These are phyloP conservation scores for Vitis cinerea DNA, from an alignment of 164 flowering plant genomes.

Conservation along the genomic window DNA sequence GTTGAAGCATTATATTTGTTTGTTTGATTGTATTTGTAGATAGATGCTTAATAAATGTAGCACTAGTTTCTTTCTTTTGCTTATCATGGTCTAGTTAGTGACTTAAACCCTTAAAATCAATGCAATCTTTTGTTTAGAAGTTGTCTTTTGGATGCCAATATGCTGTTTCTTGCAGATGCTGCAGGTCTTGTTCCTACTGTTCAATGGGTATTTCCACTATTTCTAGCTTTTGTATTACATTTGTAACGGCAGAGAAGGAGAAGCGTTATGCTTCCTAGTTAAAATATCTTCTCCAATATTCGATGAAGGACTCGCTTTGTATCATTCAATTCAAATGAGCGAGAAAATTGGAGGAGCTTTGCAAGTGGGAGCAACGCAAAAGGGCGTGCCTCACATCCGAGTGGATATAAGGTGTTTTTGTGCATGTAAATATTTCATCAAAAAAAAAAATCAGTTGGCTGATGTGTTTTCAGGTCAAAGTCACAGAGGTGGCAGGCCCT, in stretches of 20 bases:
- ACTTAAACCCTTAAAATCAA: no score
- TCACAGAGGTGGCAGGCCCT: constrained; percentile 72
- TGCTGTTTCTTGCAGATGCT: constrained; percentile 32
- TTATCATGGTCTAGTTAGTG: no score
- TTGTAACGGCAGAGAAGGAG: constrained; percentile 13
- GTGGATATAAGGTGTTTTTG: constrained; percentile 40
- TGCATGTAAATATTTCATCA: constrained; percentile 53
- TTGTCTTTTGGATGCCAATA: neutral
- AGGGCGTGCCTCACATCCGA: constrained; percentile 30
- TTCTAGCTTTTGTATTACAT: constrained; percentile 31
- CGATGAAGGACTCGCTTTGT: neutral
- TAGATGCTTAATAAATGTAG: neutral
- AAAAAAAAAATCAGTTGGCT: constrained; percentile 29
- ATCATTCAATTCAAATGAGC: constrained; percentile 14
- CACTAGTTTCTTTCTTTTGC: neutral
- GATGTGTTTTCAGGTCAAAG: constrained; percentile 65
- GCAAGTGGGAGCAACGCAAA: constrained; percentile 23
- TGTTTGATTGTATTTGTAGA: neutral
- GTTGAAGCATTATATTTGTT: neutral
- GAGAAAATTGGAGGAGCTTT: constrained; percentile 21
- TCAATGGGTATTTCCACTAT: constrained; percentile 28
- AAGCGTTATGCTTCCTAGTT: constrained; percentile 8
- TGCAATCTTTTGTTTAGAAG: no score
- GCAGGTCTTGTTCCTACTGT: constrained; percentile 19
- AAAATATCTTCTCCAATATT: constrained; percentile 18